phyloP scores from a whole-genome alignment of 768 basidiomycete genomes.

The Hysterangium stoloniferum region DNA sequence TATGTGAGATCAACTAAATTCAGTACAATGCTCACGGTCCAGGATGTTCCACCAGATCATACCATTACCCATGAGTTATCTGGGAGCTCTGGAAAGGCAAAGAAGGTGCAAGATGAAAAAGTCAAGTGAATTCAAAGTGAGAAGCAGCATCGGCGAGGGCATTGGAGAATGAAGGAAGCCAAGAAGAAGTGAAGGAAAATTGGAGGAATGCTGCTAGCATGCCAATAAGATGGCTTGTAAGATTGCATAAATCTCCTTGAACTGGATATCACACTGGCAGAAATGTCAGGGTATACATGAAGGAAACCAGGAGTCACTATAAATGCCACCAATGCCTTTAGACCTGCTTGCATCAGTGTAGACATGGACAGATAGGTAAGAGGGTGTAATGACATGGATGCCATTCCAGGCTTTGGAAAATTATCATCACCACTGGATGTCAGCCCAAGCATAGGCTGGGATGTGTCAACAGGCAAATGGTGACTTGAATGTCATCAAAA shows the following conservation, averaged over 20 bases:
- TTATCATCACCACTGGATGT: slow-evolving; percentile 28
- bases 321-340: slow-evolving; percentile 22
- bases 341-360: slow-evolving; percentile 28
- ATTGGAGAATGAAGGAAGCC: slow-evolving; percentile 14
- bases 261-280: slow-evolving; percentile 24
- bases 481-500: slow-evolving; percentile 22
- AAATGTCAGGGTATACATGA: slow-evolving; percentile 19
- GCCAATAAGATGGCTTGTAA: slow-evolving; percentile 21
- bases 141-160: slow-evolving; percentile 15
- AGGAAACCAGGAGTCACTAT: slow-evolving; percentile 22
- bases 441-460: slow-evolving; percentile 16
- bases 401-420: slow-evolving; percentile 26
- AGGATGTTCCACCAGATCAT: too few species aligned
- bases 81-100: too few species aligned
- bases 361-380: slow-evolving; percentile 13
- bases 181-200: slow-evolving; percentile 17
- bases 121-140: slow-evolving; percentile 16
- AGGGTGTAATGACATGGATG: slow-evolving; percentile 12
- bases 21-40: too few species aligned
- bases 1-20: too few species aligned
- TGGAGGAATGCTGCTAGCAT: slow-evolving; percentile 23
- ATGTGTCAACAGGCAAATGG: slow-evolving; percentile 18
- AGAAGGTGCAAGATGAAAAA: slow-evolving; percentile 23
- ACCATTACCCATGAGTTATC: too few species aligned
- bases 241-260: slow-evolving; percentile 27